Base-by-base conservation (phyloP, 495 filamentous ascomycete genomes). In the Penicillium cinerascens region DNA sequence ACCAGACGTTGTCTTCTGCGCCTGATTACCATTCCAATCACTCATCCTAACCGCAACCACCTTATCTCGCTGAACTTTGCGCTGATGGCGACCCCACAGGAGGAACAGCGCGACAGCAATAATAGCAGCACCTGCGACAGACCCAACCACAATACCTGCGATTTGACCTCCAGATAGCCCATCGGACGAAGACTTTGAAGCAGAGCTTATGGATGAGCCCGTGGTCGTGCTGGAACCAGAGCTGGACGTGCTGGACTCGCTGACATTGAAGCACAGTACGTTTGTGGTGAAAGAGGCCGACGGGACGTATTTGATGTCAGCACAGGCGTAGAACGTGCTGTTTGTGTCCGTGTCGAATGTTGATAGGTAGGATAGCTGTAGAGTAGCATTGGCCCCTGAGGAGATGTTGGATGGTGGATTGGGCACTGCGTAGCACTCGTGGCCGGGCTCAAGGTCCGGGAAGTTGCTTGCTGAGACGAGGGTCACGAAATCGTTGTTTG, bases 181-280 rank as follows among this genome's bases (percentile, higher is more conserved):
- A 13, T 21, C 16, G 27, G 47, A 49, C 4, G 29, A 38, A 21
- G 46, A 48, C 6, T 38, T 40, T 11, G 25, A 20, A 15, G n/a
- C n/a, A n/a, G n/a, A n/a, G n/a, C n/a, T n/a, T n/a, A n/a, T n/a
- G n/a, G 50, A 53, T 42, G 38, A 47, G n/a, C 33, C 37, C 16
- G 44, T 25, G 37, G 36, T 51, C 6, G 23, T 42, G 4, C 40
- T 42, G 1, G 51, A 27, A 5, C 42, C 9, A 1, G 56, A 43
- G 2, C 20, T 51, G 0, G 58, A 44, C 0, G 58, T 35, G 0
- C 57, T 63, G 3, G 59, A 48, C 25, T 71, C 49, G 0, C 76
- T 75, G 0, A 79, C 73, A 54, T 81, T 80, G 63, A 80, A 79
- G 58, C 77, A 81, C 11, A 71, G 69, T 15, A 76, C 59, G n/a